These are phyloP conservation scores for Pestalotiopsis sp. DNA, from an alignment of 2,329 filamentous ascomycete genomes.

Conservation along the genomic window DNA sequence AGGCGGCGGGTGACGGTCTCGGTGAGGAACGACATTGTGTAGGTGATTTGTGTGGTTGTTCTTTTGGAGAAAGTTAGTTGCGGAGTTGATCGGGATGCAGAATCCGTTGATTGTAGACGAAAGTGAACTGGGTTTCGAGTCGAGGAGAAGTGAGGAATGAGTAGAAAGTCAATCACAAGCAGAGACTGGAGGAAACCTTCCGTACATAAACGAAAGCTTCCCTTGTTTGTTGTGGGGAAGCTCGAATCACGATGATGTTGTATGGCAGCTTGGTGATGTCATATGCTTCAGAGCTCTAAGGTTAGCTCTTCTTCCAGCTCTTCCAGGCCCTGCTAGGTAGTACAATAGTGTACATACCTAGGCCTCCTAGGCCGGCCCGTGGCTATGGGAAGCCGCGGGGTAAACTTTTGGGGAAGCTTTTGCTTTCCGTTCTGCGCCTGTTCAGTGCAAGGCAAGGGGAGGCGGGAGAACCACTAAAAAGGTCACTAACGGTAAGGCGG, in stretches of 20 bases:
- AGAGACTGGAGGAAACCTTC: background rate
- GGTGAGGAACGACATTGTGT: conserved; percentile 54
- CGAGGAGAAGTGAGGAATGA: background rate
- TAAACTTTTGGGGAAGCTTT: background rate
- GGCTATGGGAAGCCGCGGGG: background rate
- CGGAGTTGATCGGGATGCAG: background rate
- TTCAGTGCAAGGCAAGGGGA: too few species aligned
- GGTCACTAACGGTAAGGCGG: background rate
- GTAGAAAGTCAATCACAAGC: background rate
- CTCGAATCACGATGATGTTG: conserved; percentile 5
- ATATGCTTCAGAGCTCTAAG: background rate
- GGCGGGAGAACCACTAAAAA: background rate
- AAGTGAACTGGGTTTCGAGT: background rate
- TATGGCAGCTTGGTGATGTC: conserved; percentile 7
- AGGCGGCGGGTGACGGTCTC: conserved; percentile 44
- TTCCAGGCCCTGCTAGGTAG: background rate
- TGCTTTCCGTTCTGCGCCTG: background rate
- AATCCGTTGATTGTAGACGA: background rate
- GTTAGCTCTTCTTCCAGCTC: conserved; percentile 1
- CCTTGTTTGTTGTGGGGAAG: conserved; percentile 3
- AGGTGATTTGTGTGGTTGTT: background rate
- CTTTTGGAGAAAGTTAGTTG: background rate
- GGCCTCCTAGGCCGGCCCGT: background rate
- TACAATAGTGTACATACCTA: too few species aligned
- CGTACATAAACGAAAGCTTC: conserved; percentile 1